phyloP scores from a whole-genome alignment of 441 rosid species.

The Gossypium gossypioides region DNA sequence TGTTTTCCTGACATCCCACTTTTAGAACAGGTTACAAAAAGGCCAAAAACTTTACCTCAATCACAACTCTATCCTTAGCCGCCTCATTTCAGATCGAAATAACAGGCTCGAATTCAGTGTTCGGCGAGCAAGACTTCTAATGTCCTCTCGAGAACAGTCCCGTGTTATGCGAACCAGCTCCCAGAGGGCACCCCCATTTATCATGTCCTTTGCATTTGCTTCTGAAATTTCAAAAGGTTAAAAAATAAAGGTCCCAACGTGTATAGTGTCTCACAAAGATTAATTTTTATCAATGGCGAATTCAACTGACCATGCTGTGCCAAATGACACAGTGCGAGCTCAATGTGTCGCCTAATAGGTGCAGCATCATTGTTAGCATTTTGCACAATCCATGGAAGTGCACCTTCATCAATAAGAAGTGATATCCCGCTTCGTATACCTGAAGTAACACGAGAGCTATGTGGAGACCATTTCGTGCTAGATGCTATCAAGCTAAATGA shows the following conservation, averaged over 20 bases:
- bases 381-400: slow-evolving; percentile 93
- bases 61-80: slow-evolving; percentile 70
- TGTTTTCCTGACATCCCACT: background rate
- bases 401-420: slow-evolving; percentile 78
- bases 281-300: background rate
- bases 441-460: background rate
- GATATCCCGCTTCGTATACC: slow-evolving; percentile 75
- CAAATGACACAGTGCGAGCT: slow-evolving; percentile 94
- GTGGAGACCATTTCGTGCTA: slow-evolving; percentile 1
- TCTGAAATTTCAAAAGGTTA: slow-evolving; percentile 38
- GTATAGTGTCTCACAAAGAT: background rate
- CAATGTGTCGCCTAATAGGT: slow-evolving; percentile 88
- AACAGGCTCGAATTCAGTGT: slow-evolving; percentile 65
- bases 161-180: slow-evolving; percentile 85
- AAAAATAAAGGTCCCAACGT: background rate
- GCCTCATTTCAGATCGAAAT: slow-evolving; percentile 67
- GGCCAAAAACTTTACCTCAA: background rate
- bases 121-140: slow-evolving; percentile 66
- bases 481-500: background rate
- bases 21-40: background rate
- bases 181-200: slow-evolving; percentile 92
- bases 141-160: slow-evolving; percentile 92
- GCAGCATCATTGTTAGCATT: slow-evolving; percentile 85
- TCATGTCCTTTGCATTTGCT: slow-evolving; percentile 87
- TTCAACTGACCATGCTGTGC: slow-evolving; percentile 82